Evolutionary conservation across 2,329 filamentous ascomycete genomes (phyloP).

Genomic region (Fusarium sublunatum): DNA sequence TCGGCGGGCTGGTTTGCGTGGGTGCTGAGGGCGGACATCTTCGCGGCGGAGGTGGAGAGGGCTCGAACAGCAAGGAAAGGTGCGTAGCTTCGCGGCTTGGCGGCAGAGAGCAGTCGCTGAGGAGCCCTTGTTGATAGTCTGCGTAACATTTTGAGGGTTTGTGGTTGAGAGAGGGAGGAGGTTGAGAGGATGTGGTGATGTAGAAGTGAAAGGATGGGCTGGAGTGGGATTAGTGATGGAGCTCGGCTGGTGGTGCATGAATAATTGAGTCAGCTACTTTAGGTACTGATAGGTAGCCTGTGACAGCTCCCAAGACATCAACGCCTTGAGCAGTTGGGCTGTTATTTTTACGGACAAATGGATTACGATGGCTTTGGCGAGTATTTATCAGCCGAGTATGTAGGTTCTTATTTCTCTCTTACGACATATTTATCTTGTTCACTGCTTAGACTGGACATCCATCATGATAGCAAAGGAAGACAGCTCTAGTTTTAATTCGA

Average conservation of each 20-base stretch:
- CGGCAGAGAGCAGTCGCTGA: conserved; percentile 43
- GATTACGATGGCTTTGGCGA: no score
- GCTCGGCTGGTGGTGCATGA: conserved; percentile 37
- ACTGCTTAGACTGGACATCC: background rate
- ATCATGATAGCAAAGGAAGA: background rate
- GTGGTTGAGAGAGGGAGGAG: background rate
- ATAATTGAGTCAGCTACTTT: conserved; percentile 34
- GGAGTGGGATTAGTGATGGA: conserved; percentile 24
- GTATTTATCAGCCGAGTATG: no score
- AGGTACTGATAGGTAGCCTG: conserved; percentile 13
- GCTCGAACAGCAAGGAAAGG: conserved; percentile 44
- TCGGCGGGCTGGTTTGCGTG: conserved; percentile 66
- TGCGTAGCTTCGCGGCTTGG: conserved; percentile 33
- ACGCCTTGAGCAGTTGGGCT: background rate
- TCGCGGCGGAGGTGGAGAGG: conserved; percentile 46
- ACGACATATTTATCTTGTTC: background rate
- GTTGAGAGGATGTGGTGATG: conserved; percentile 4
- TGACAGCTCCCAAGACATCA: conserved; percentile 15
- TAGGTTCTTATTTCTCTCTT: background rate
- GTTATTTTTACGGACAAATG: no score
- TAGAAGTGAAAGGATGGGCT: conserved; percentile 9
- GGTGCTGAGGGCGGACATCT: conserved; percentile 49
- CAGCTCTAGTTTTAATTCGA: conserved; percentile 16
- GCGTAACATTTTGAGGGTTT: conserved; percentile 48
- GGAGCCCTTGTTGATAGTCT: conserved; percentile 49